phyloP scores from a whole-genome alignment of 1,139 yeast genomes.

The Meyerozyma carpophila region DNA sequence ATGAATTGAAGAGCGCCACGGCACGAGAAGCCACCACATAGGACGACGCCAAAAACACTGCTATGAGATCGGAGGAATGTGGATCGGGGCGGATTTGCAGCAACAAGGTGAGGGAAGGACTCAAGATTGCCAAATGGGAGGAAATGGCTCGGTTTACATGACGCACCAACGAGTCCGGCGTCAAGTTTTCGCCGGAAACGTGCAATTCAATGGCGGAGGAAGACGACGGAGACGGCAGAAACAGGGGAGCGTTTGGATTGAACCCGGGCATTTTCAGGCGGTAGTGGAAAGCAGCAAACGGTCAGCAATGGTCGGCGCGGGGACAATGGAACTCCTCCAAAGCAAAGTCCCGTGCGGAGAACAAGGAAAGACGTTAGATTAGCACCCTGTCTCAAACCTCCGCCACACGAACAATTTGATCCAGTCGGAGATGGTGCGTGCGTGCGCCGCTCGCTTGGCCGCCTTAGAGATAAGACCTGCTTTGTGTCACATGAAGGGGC shows the following conservation, averaged over 20 bases:
- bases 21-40: background rate
- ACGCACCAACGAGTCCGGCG: background rate
- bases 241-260: background rate
- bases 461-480: background rate
- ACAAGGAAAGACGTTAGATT: background rate
- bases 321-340: background rate
- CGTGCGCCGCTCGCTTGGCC: slow-evolving; percentile 2
- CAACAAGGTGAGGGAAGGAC: background rate
- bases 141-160: background rate
- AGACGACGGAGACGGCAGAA: background rate
- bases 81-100: background rate
- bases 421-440: background rate
- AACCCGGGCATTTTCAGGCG: background rate
- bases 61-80: background rate
- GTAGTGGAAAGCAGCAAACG: background rate
- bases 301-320: no score
- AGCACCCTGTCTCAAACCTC: background rate
- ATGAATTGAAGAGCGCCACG: background rate
- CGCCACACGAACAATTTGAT: slow-evolving; percentile 1
- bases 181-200: background rate
- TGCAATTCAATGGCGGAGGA: background rate
- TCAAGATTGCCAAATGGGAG: background rate
- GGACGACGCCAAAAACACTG: background rate
- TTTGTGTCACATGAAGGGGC: background rate
- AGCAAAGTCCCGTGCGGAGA: background rate